Evolutionary conservation across 2,329 filamentous ascomycete species (phyloP).

Genomic region (Aspergillus sclerotialis): DNA sequence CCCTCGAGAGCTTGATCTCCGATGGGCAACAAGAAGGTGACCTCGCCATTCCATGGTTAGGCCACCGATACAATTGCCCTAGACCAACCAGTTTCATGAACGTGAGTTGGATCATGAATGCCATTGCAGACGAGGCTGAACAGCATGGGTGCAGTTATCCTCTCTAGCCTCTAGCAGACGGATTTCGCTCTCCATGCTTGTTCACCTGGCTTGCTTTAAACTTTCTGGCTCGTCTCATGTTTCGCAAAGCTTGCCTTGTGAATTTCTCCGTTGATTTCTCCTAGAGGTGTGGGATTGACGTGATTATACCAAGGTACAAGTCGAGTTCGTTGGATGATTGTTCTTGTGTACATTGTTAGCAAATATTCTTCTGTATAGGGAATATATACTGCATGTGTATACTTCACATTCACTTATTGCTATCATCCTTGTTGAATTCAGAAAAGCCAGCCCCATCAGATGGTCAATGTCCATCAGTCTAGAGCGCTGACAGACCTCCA

Average conservation of each 20-base stretch:
- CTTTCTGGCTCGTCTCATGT: slow-evolving; percentile 1
- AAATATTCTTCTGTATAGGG: no score
- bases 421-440: no score
- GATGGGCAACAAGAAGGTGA: slow-evolving; percentile 54
- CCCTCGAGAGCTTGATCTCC: slow-evolving; percentile 15
- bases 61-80: slow-evolving; percentile 55
- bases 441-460: no score
- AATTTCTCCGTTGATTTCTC: slow-evolving; percentile 17
- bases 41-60: slow-evolving; percentile 41
- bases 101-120: slow-evolving; percentile 3
- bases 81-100: slow-evolving; percentile 36
- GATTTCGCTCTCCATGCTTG: slow-evolving; percentile 21
- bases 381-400: neutral
- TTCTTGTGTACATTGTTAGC: slow-evolving; percentile 2
- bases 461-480: no score
- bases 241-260: slow-evolving; percentile 10
- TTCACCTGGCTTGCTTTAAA: slow-evolving; percentile 1
- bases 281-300: slow-evolving; percentile 21
- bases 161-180: slow-evolving; percentile 20
- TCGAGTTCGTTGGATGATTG: slow-evolving; percentile 2
- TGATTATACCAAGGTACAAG: slow-evolving; percentile 33
- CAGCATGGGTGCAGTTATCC: slow-evolving; percentile 25
- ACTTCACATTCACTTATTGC: neutral
- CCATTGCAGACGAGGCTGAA: slow-evolving; percentile 1
- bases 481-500: slow-evolving; percentile 7